Base-by-base conservation (phyloP, 2,329 filamentous ascomycete species). In the Colletotrichum chlorophyti region DNA sequence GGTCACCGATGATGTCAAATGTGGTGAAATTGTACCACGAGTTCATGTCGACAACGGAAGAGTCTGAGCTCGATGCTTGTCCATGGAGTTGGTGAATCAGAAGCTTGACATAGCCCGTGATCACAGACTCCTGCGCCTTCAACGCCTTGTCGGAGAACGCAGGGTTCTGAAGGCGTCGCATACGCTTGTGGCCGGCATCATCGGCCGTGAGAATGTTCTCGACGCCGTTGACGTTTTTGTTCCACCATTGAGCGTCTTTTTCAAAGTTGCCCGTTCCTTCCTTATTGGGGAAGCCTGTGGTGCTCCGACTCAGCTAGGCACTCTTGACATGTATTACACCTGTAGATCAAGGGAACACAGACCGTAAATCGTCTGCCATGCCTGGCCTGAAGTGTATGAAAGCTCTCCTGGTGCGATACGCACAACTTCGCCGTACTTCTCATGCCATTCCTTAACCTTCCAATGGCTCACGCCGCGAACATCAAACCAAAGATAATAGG, bases 341-440 rank as follows among this genome's bases (percentile, higher is more conserved):
- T 31, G 15, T 29, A 7, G 19, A 19, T n/a, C 6, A 12, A 21
- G n/a, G 19, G 2, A 21, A 24, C 26, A 49, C 35, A 3, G 6
- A 45, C 71, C 72, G 48, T 77, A 77, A 15, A 79, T 79, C 10
- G 75, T 72, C 49, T 72, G 72, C 72, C 72, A 78, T 2, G 71
- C 72, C 9, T 66, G 49, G 5, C 66, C 31, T 3, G 68, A 68
- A 9, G 68, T 71, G 53, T 76, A 78, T 2, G 73, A 71, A 1
- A 81, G 69, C 24, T 72, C 66, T 19, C 72, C 70, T 0, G 78
- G 77, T 0, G 66, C 70, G 6, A 76, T 66, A 2, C 79, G 73
- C 11, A 81, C 69, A 0, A 79, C 69, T 15, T 65, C 57, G 7
- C 69, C 69, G 40, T 71, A 71, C 12, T 53, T 27, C 14, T 65